Evolutionary conservation across 1,284 basidiomycete genomes (phyloP), one percentile per base, ranked within the genome.

Genomic region (Sporisorium scitamineum): DNA sequence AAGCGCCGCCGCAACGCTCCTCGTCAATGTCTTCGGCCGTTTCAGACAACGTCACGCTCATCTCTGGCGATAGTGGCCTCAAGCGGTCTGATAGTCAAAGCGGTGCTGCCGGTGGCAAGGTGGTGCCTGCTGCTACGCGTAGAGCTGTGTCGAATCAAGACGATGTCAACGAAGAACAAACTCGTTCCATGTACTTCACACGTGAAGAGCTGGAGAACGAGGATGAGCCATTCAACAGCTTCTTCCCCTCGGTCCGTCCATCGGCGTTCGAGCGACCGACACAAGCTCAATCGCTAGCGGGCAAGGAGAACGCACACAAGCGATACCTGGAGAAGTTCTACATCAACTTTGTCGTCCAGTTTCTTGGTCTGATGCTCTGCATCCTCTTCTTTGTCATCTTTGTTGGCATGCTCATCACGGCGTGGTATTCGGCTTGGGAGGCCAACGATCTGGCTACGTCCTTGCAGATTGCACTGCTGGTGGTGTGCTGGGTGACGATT

Each of bases 321-420:
- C 61, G 65, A 29, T 74, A 65, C 53, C 48, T 69, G 22, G 60
- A 69, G n/a, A 61, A 59, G 47, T 69, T 74, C 48, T 67, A 68
- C 64, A 22, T n/a, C 13, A 68, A 73, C 57, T 63, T 73, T 32
- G 8, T 65, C 32, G 57, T 73, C 9, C 65, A 73, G 18, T 69
- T 57, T 47, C 18, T 52, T 22, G 66, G 58, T 0, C 27, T 69
- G 11, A 24, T 61, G 56, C 55, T 61, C 5, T 63, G 65, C 61
- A 54, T 63, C 11, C 42, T 65, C 11, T 64, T 74, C 62, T 69
- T 69, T 26, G 61, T 37, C 31, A 26, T 62, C 45, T 61, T 69
- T 27, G 51, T 45, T 18, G 71, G 63, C 20, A 55, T 54, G 50
- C 61, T 69, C 31, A 51, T 63, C 51, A 65, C 66, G 11, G 48